phyloP scores from a whole-genome alignment of 2,329 filamentous ascomycete genomes.

The Aspergillus texensis region DNA sequence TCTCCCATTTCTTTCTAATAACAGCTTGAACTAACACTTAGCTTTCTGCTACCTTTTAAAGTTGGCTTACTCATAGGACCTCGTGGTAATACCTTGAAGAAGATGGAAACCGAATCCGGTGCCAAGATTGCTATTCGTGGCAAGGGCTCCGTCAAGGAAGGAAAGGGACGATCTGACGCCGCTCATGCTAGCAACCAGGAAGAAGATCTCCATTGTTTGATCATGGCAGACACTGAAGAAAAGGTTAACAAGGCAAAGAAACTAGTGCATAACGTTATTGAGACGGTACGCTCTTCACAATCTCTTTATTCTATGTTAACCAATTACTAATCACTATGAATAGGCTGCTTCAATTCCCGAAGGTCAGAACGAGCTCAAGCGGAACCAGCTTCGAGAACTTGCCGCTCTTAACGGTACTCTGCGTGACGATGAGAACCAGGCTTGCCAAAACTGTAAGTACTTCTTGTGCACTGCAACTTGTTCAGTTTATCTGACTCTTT shows the following conservation, averaged over 20 bases:
- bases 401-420: conserved; percentile 98
- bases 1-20: conserved; percentile 33
- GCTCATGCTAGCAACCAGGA: conserved; percentile 99
- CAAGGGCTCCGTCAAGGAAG: conserved; percentile 99
- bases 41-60: conserved; percentile 74
- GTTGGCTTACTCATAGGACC: conserved; percentile 99
- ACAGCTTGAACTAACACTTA: conserved; percentile 81
- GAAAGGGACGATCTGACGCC: conserved; percentile 97
- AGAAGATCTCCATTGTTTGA: conserved; percentile 97
- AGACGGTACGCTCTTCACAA: conserved; percentile 72
- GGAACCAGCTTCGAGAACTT: conserved; percentile 96
- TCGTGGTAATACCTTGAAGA: conserved; percentile 99
- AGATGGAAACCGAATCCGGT: conserved; percentile 96
- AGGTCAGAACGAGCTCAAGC: conserved; percentile 97
- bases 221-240: conserved; percentile 99
- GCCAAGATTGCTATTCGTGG: conserved; percentile 99
- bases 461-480: not conserved
- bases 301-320: not conserved
- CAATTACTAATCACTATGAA: conserved; percentile 30
- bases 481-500: not conserved
- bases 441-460: conserved; percentile 86
- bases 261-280: conserved; percentile 96
- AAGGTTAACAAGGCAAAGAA: conserved; percentile 99
- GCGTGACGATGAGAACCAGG: conserved; percentile 98
- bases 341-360: conserved; percentile 98